These are phyloP conservation scores for Septoria petroselini DNA, from an alignment of 2,329 filamentous ascomycete genomes.

Conservation along the genomic window DNA sequence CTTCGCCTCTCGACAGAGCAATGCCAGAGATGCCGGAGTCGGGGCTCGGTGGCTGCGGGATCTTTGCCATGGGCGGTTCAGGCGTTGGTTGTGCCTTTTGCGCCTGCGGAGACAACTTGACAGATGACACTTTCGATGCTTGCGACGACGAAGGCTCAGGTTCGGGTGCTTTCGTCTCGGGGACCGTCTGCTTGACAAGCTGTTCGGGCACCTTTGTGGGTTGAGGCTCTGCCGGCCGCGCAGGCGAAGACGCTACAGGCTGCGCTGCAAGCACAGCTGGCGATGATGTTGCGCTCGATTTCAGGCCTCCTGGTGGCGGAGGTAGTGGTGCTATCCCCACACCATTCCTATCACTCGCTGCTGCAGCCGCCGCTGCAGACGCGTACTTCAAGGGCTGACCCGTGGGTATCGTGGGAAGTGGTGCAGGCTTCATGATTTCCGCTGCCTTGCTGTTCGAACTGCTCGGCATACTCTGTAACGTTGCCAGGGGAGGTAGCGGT, in stretches of 20 bases:
- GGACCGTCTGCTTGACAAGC: constrained; percentile 30
- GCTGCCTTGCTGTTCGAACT: constrained; percentile 59
- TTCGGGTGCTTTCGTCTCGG: constrained; percentile 30
- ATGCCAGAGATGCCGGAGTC: constrained; percentile 38
- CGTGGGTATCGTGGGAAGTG: constrained; percentile 75
- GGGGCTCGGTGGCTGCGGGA: constrained; percentile 35
- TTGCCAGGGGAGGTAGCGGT: constrained; percentile 86
- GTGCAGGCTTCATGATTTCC: constrained; percentile 85
- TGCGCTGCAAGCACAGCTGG: constrained; percentile 42
- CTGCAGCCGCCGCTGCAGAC: constrained; percentile 89
- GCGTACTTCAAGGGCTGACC: constrained; percentile 95
- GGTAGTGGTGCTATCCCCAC: constrained; percentile 92
- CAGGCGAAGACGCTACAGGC: constrained; percentile 43
- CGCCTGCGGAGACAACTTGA: constrained; percentile 38
- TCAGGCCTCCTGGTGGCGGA: constrained; percentile 70
- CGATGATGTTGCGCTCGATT: constrained; percentile 58
- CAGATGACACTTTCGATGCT: constrained; percentile 28
- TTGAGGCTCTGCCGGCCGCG: constrained; percentile 34
- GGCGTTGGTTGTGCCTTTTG: constrained; percentile 39
- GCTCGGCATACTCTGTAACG: constrained; percentile 70
- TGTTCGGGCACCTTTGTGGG: constrained; percentile 30
- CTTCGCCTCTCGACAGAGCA: constrained; percentile 52
- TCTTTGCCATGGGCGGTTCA: constrained; percentile 20
- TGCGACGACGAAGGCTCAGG: constrained; percentile 20
- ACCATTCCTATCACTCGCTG: constrained; percentile 80